phyloP scores from a whole-genome alignment of 108 stramenopile genomes.

The Nitzschia putrida region DNA sequence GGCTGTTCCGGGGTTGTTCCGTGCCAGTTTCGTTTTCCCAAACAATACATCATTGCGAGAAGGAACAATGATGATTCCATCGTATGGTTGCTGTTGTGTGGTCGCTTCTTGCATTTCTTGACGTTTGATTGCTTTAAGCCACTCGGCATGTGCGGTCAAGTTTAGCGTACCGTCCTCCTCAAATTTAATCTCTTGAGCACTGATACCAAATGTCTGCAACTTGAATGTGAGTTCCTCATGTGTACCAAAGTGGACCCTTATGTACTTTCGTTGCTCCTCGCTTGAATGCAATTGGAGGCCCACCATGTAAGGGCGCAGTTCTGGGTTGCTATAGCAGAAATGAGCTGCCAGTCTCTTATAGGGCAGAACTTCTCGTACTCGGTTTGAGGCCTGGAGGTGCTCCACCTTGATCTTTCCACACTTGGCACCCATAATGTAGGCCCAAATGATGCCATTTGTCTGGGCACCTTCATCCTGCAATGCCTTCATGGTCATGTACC shows the following conservation, averaged over 20 bases:
- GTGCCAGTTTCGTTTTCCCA: not conserved
- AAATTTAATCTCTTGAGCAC: not conserved
- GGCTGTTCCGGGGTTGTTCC: constrained; percentile 2
- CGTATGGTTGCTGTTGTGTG: too few relatives aligned
- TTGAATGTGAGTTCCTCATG: constrained; percentile 14
- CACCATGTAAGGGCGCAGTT: constrained; percentile 3
- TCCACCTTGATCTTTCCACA: not conserved
- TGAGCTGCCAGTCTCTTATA: constrained; percentile 9
- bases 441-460: constrained; percentile 5
- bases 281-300: not conserved
- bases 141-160: not conserved
- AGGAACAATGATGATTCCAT: constrained; percentile 2
- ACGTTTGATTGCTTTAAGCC: not conserved
- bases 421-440: not conserved
- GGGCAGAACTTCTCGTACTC: constrained; percentile 13
- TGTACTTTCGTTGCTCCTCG: not conserved
- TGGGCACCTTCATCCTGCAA: constrained; percentile 23
- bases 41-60: constrained; percentile 10
- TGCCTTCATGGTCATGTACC: not conserved
- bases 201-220: constrained; percentile 30
- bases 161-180: too few relatives aligned
- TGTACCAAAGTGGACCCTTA: constrained; percentile 11
- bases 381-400: not conserved
- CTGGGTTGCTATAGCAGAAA: constrained; percentile 21
- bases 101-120: not conserved